Evolutionary conservation across 1,139 yeast genomes (phyloP), one percentile per base, ranked within the genome.

Genomic region (Kodamaea arcana): DNA sequence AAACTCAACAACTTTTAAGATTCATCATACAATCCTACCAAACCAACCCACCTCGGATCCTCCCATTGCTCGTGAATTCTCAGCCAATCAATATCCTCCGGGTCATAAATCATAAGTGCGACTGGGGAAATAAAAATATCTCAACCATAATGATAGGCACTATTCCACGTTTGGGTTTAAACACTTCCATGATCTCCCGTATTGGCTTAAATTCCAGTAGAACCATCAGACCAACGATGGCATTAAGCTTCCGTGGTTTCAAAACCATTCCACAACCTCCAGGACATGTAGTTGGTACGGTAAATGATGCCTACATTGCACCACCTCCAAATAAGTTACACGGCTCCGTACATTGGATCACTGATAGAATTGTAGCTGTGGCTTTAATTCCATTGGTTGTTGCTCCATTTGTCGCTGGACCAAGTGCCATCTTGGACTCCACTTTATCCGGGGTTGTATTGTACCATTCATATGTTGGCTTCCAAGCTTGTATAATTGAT

Each of bases 401-500:
- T 17, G 62, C 78, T 20, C 87, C 90, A 16, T 72, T 83, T 50
- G 64, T 78, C 33, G 65, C 80, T 10, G 82, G 85, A 21, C 50
- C 63, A 8, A 63, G 82, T 50, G 52, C 78, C 40, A 57, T 61
- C 6, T 50, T 77, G 10, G 94, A 83, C 57, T 65, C 86, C 10
- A 46, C 75, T 3, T 65, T 82, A 50, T 69, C 80, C 15, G 62
- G 78, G 14, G 59, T 77, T 16, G 54, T 81, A 40, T 62, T 83
- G 48, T 72, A 76, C 45, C 92, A 83, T 58, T 69, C 80, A 40
- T 78, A 73, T 56, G 75, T 80, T 47, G 94, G 92, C 22, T 75
- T 83, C 65, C 81, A 81, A 58, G 67, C 85, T 31, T 83, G 94
- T 69, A 83, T 84, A 47, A 78, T 77, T 40, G 94, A 84, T 60